Base-by-base conservation (phyloP, 2,329 filamentous ascomycete species). In the Pestalotiopsis sp. region DNA sequence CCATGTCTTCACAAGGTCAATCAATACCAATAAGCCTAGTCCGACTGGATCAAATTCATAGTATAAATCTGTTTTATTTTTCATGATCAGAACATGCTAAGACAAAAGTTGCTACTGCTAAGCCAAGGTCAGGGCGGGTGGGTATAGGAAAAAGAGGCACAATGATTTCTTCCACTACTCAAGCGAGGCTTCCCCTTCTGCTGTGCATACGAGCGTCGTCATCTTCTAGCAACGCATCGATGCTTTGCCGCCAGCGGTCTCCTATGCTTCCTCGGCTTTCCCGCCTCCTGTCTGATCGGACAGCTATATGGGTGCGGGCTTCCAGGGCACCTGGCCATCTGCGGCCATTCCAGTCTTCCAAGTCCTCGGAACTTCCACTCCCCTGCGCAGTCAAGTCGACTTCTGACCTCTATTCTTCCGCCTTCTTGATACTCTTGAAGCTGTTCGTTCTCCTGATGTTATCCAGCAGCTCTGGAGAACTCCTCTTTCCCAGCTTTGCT, bases 401-500 rank as follows among this genome's bases (percentile, higher is more conserved):
- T 13, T 13, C 20, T 12, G 57, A 59, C 57, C 4, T 17, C 57
- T 59, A 59, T n/a, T 36, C 57, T 14, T 27, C 57, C 57, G 27
- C 20, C 57, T 59, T 59, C 13, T n/a, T 39, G 17, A 23, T 17
- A 6, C 31, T 58, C 39, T 39, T 66, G 31, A 60, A 67, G 27
- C 52, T 67, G 17, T 67, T 31, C 12, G 56, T 63, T 25, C 27
- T 20, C 4, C 57, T 56, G 38, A 60, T 17, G 5, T 60, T 64
- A 12, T 70, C 36, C 11, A 67, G 65, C 23, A 66, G 69, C 13
- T 69, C 36, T 4, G 57, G 60, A 52, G 77, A 67, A 0, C 80
- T 81, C 68, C 83, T 68, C 70, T 77, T 83, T n/a, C 88, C 88
- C 62, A 90, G 72, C 71, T 80, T 82, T 7, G 86, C 87, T 1